Percentiles rank a stretch among this genome's conserved stretches.
Conservation (phyloP, 805 yeast genomes). For the Wickerhamiella cacticola region DNA sequence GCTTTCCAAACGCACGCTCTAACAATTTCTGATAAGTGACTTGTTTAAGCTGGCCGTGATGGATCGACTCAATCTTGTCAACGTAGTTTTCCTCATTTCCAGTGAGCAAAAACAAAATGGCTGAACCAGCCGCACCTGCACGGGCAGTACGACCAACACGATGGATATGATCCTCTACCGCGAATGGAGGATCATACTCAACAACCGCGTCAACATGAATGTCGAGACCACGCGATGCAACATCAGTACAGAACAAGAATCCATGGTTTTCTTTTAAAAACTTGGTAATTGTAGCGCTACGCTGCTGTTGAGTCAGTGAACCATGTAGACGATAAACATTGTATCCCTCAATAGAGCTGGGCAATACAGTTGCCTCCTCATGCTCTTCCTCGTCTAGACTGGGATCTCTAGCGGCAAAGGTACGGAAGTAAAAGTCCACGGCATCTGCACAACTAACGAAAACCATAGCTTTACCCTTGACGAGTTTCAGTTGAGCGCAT, state of each 20-base stretch:
- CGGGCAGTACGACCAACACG: slow-evolving; percentile 97
- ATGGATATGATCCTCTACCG: slow-evolving; percentile 89
- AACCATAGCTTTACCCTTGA: slow-evolving; percentile 40
- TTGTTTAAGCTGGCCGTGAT: slow-evolving; percentile 42
- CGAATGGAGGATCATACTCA: slow-evolving; percentile 91
- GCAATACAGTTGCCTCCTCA: slow-evolving; percentile 34
- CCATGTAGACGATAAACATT: slow-evolving; percentile 74
- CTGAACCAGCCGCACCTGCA: slow-evolving; percentile 78
- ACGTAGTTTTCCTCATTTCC: slow-evolving; percentile 80
- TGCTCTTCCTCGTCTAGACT: slow-evolving; percentile 28
- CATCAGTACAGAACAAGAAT: slow-evolving; percentile 88
- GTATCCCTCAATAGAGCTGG: slow-evolving; percentile 44
- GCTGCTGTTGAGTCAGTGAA: slow-evolving; percentile 67
- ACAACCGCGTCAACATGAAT: slow-evolving; percentile 74
- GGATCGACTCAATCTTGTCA: slow-evolving; percentile 46
- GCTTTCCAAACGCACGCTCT: slow-evolving; percentile 30
- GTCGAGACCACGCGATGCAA: slow-evolving; percentile 94
- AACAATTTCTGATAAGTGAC: slow-evolving; percentile 34
- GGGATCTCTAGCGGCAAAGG: slow-evolving; percentile 40
- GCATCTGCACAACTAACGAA: slow-evolving; percentile 92
- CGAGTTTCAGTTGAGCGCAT: slow-evolving; percentile 49
- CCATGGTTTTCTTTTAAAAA: slow-evolving; percentile 34
- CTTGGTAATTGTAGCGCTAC: slow-evolving; percentile 56
- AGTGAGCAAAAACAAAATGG: slow-evolving; percentile 71
- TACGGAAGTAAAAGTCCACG: slow-evolving; percentile 83